Evolutionary conservation across 2,329 filamentous ascomycete genomes (phyloP), one percentile per base, ranked within the genome.

Genomic region (Dothideomycetes sp.): DNA sequence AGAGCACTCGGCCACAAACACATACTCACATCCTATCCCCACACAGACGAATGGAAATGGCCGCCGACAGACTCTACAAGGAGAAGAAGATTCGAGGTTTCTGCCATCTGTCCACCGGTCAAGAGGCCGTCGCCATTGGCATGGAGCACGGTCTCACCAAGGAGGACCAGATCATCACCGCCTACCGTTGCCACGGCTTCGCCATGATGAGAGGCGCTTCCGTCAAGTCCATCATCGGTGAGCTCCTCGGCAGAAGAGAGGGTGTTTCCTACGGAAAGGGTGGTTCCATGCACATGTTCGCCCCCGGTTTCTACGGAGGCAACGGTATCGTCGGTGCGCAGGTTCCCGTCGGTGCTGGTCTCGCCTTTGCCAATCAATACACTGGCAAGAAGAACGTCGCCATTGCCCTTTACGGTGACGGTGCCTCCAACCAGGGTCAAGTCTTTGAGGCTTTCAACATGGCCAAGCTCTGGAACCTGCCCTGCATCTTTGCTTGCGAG

Each of bases 391-490:
- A 87, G 70, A 89, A 86, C 61, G 82, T 86, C 48, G 83, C 82
- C 48, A 75, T 98, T 52, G 78, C 89, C 49, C 77, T 98, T 44
- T 98, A 98, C 68, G 91, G 91, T 73, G 91, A 98, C 57, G 91
- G 91, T 74, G 91, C 91, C 51, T 85, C 82, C 74, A 98, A 98
- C 75, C 91, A 98, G 74, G 91, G 91, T 50, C 91, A 98, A 70
- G 91, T 98, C 55, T 98, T 98, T 58, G 91, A 98, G 75, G 88
- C 91, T 47, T 98, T 93, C 79, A 98, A 98, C 81, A 98, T 98
- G 91, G 91, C 91, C 48, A 96, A 96, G 77, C 80, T 98, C 52
- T 98, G 91, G 91, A 88, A 91, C 55, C 73, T 98, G 35, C 91
- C 91, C 40, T 78, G 88, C 52, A 82, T 98, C 52, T 98, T 98